Percentiles rank a stretch among this genome's conserved stretches.
Evolutionary conservation across 495 filamentous ascomycete species (phyloP).

Genomic region (Aspergillus baeticus): DNA sequence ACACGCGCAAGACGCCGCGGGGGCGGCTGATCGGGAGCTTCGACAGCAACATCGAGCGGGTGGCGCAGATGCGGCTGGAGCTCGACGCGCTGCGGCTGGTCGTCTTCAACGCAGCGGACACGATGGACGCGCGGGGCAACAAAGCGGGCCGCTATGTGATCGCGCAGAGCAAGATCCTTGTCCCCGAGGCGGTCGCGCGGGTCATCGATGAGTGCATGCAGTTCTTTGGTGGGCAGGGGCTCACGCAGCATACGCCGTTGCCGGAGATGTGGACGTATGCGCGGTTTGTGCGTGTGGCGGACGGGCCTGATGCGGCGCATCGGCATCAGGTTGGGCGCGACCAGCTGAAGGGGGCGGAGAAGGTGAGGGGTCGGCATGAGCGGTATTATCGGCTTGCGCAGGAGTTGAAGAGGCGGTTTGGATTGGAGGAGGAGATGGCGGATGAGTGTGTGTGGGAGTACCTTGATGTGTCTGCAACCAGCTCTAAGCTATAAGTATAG

Average conservation of each 20-base stretch:
- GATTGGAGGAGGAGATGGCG: too few species aligned
- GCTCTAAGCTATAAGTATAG: too few species aligned
- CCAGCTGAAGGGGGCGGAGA: too few species aligned
- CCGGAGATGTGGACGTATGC: conserved; percentile 10
- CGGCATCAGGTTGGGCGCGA: too few species aligned
- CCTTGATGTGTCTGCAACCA: too few species aligned
- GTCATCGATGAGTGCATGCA: conserved; percentile 12
- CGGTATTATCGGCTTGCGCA: too few species aligned
- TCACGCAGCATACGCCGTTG: conserved; percentile 14
- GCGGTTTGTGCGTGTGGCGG: conserved; percentile 3
- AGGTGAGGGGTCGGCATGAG: too few species aligned
- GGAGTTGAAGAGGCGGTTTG: too few species aligned
- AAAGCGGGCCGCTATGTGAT: conserved; percentile 5
- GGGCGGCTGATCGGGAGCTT: background rate
- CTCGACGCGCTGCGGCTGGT: conserved; percentile 8
- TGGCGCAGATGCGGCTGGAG: conserved; percentile 11
- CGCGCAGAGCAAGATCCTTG: conserved; percentile 12
- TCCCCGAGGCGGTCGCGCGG: background rate
- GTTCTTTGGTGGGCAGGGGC: conserved; percentile 2
- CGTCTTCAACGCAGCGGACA: conserved; percentile 11
- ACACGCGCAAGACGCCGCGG: conserved; percentile 8
- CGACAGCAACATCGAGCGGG: conserved; percentile 10
- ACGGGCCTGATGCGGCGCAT: conserved; percentile 15
- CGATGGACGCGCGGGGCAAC: conserved; percentile 2
- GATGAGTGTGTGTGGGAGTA: too few species aligned